Evolutionary conservation across 768 basidiomycete species (phyloP).

Genomic region (Antrodiella citrinella): DNA sequence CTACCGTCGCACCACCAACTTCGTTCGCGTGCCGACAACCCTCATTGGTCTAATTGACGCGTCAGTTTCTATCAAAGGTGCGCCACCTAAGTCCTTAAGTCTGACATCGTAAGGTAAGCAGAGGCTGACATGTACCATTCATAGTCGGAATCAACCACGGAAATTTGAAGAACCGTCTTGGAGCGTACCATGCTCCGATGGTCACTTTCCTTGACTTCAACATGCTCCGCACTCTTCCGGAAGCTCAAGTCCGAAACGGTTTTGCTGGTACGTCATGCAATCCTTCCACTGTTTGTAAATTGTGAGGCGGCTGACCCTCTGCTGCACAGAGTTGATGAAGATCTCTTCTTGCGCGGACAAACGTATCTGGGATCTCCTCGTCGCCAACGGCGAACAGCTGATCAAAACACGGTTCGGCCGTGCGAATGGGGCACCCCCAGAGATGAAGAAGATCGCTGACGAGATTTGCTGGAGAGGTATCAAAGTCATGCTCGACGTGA

Average conservation of each 20-base stretch:
- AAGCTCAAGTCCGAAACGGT: constrained; percentile 13
- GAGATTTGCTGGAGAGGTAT: constrained; percentile 15
- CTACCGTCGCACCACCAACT: constrained; percentile 13
- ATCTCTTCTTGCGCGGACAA: constrained; percentile 15
- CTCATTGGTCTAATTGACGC: constrained; percentile 15
- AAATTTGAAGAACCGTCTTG: constrained; percentile 14
- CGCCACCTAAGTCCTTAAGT: not conserved
- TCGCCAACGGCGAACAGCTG: constrained; percentile 9
- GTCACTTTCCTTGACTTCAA: constrained; percentile 15
- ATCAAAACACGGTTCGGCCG: constrained; percentile 12
- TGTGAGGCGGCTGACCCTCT: not conserved
- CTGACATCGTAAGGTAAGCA: too few species aligned
- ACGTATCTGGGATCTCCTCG: constrained; percentile 13
- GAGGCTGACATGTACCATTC: not conserved
- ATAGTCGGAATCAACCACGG: constrained; percentile 14
- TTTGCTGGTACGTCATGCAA: constrained; percentile 6
- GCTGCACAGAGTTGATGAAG: constrained; percentile 12
- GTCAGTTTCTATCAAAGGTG: constrained; percentile 12
- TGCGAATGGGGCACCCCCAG: constrained; percentile 6
- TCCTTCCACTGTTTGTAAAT: not conserved
- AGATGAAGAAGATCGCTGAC: constrained; percentile 11
- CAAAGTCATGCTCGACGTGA: constrained; percentile 13
- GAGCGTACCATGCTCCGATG: constrained; percentile 12
- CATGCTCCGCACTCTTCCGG: constrained; percentile 12
- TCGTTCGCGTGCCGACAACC: constrained; percentile 13